Conservation (phyloP, 768 basidiomycete species). For the Astraeus odoratus region DNA sequence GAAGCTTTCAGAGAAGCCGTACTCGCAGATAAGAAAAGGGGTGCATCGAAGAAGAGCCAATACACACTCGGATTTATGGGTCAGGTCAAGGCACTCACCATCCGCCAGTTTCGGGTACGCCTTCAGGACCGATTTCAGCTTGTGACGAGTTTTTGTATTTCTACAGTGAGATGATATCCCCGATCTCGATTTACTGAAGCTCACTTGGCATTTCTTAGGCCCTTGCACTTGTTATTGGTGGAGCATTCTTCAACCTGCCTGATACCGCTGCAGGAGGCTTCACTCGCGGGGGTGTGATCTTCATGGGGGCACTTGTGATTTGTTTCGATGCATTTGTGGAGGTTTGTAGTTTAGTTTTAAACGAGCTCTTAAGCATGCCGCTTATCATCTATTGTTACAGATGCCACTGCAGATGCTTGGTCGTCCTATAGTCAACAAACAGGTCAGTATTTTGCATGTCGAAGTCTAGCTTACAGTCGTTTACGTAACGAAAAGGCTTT, state of each 20-base stretch:
- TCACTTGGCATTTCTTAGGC: conserved; percentile 5
- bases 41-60: conserved; percentile 70
- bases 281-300: conserved; percentile 80
- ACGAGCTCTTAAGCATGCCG: background rate
- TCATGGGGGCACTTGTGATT: conserved; percentile 58
- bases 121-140: conserved; percentile 77
- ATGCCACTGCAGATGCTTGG: conserved; percentile 77
- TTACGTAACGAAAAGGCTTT: conserved; percentile 43
- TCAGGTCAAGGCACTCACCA: conserved; percentile 65
- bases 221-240: conserved; percentile 59
- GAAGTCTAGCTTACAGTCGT: background rate
- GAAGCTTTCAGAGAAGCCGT: conserved; percentile 75
- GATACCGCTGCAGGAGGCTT: conserved; percentile 74
- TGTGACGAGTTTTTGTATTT: conserved; percentile 59
- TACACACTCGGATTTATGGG: conserved; percentile 75
- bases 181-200: conserved; percentile 2
- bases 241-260: conserved; percentile 68
- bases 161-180: conserved; percentile 39
- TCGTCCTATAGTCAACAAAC: conserved; percentile 67
- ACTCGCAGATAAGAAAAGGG: conserved; percentile 67
- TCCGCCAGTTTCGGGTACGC: conserved; percentile 66
- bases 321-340: conserved; percentile 70
- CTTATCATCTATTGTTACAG: conserved; percentile 24
- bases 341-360: conserved; percentile 32
- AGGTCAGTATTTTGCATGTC: conserved; percentile 31